Evolutionary conservation across 192 early-diverging fungal genomes (phyloP), one percentile per base, ranked within the genome.

Genomic region (Linnemannia schmuckeri): DNA sequence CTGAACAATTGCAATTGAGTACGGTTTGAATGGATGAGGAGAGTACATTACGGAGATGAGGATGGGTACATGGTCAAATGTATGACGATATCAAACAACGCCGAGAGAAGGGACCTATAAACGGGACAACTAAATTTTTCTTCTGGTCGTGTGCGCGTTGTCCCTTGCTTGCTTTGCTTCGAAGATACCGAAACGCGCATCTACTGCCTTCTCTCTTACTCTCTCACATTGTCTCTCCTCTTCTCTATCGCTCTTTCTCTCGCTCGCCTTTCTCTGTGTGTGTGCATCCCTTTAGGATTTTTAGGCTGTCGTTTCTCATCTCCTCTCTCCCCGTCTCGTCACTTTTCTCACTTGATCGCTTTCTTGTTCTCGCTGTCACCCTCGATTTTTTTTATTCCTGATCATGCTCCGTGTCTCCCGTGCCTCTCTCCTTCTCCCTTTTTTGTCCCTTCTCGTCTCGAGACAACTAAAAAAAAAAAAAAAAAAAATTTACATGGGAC

Each of bases 341-440:
- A 0, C 42, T 44, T 44, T 44, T 37, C 37, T 3, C 37, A 2
- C 37, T 37, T 37, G 37, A 37, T 37, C 37, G 37, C 37, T 37
- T 37, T 76, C 37, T 77, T 33, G 33, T 10, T 35, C n/a, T 27
- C 66, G 4, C 37, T 22, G 17, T 27, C 38, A 42, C 35, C 41
- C 22, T 27, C 18, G 70, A 6, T 72, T 27, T 33, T 69, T 35
- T 0, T 6, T 35, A 22, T 35, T 18, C 40, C 17, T 42, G 17
- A 0, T 71, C 70, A n/a, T 42, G 37, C 20, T 44, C 42, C 24
- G 17, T 55, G 30, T 66, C 46, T 46, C 47, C n/a, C 24, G 2
- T 49, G 15, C 77, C 77, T 13, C 77, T 72, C 66, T 24, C 8
- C 33, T 49, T 80, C 78, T 30, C 70, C 52, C 70, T 72, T 47